Conservation (phyloP, 192 early-diverging fungal species). For the Podila epicladia region DNA sequence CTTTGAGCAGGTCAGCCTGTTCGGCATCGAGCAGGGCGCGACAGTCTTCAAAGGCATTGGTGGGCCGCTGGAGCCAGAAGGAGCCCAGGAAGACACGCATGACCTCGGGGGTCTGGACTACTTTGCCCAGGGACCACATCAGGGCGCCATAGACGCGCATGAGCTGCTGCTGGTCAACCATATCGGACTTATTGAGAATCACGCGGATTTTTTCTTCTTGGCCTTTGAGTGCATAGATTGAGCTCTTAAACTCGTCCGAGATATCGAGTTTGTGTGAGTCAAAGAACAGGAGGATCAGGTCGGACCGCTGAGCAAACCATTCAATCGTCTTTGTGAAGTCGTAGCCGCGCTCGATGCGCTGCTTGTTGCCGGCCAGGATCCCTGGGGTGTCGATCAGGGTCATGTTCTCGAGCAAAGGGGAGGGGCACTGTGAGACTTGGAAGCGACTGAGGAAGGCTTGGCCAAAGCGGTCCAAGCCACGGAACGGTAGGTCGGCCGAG, state of each 20-base stretch:
- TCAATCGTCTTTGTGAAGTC: slow-evolving; percentile 84
- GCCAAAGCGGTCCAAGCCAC: slow-evolving; percentile 82
- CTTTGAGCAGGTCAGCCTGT: slow-evolving; percentile 80
- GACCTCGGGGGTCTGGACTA: slow-evolving; percentile 91
- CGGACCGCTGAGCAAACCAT: slow-evolving; percentile 89
- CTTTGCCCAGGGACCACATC: slow-evolving; percentile 95
- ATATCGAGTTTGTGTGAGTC: slow-evolving; percentile 93
- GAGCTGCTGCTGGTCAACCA: slow-evolving; percentile 86
- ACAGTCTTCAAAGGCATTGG: slow-evolving; percentile 75
- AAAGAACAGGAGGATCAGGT: slow-evolving; percentile 87
- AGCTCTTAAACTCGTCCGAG: slow-evolving; percentile 87
- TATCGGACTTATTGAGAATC: slow-evolving; percentile 90
- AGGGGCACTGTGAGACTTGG: slow-evolving; percentile 84
- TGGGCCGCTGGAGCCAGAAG: slow-evolving; percentile 80
- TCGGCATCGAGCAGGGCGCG: slow-evolving; percentile 75
- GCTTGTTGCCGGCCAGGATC: slow-evolving; percentile 89
- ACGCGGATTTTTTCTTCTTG: slow-evolving; percentile 90
- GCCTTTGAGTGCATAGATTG: slow-evolving; percentile 78
- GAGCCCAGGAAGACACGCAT: slow-evolving; percentile 85
- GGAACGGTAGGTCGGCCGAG: slow-evolving; percentile 82
- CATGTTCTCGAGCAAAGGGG: slow-evolving; percentile 80
- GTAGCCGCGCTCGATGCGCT: slow-evolving; percentile 82
- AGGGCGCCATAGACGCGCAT: slow-evolving; percentile 92
- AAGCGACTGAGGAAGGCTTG: slow-evolving; percentile 84
- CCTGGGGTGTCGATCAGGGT: slow-evolving; percentile 92